Evolutionary conservation across 2,329 filamentous ascomycete genomes (phyloP).

Genomic region (Golovinomyces cichoracearum): DNA sequence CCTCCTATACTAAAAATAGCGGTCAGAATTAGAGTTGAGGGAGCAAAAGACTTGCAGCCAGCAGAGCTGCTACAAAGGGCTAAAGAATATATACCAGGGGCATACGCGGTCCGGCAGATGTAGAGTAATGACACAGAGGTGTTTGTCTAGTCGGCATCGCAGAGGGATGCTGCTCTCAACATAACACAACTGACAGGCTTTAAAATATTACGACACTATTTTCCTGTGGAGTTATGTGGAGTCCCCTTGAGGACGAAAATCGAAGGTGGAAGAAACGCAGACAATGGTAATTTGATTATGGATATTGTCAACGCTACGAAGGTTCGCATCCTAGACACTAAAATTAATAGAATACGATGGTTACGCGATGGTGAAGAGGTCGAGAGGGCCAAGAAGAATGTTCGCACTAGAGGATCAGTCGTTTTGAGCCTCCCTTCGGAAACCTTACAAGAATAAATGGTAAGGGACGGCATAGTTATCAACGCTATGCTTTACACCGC

Average conservation of each 20-base stretch:
- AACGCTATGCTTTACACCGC: neutral
- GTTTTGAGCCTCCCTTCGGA: neutral
- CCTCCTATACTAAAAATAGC: neutral
- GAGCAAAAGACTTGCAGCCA: neutral
- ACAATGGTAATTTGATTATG: neutral
- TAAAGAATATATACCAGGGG: neutral
- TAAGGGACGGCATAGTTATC: neutral
- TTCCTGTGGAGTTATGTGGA: neutral
- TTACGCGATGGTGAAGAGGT: neutral
- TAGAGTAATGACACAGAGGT: conserved; percentile 1
- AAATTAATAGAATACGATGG: neutral
- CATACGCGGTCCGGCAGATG: neutral
- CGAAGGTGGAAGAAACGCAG: neutral
- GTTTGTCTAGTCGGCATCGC: neutral
- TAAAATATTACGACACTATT: neutral
- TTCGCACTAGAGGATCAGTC: neutral
- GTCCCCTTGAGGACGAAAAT: neutral
- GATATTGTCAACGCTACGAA: neutral
- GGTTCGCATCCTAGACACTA: neutral
- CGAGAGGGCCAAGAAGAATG: neutral
- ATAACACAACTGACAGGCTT: neutral
- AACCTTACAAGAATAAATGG: neutral
- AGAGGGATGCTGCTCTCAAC: neutral
- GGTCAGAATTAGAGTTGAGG: neutral
- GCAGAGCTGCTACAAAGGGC: neutral